phyloP scores from a whole-genome alignment of 495 filamentous ascomycete species.

The Aspergillus sparsus region DNA sequence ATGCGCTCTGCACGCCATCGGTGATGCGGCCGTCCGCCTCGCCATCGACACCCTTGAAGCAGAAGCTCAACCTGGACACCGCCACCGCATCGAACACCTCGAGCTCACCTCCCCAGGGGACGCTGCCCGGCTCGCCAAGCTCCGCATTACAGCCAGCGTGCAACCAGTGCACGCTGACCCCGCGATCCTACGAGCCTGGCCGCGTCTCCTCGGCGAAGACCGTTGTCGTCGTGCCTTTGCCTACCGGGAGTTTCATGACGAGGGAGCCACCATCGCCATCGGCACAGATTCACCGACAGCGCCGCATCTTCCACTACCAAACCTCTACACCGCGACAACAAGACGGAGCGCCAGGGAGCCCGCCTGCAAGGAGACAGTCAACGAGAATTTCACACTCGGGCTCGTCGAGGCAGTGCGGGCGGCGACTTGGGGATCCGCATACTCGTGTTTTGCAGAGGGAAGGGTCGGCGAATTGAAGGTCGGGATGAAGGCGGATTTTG shows the following conservation, averaged over 20 bases:
- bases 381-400: slow-evolving; percentile 53
- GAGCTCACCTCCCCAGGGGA: slow-evolving; percentile 57
- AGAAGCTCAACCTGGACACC: slow-evolving; percentile 28
- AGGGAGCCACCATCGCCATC: slow-evolving; percentile 55
- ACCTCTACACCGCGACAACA: slow-evolving; percentile 63
- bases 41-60: slow-evolving; percentile 55
- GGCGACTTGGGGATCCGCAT: slow-evolving; percentile 59
- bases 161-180: slow-evolving; percentile 66
- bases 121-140: slow-evolving; percentile 51
- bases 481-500: slow-evolving; percentile 58
- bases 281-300: slow-evolving; percentile 64
- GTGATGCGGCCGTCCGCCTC: slow-evolving; percentile 56
- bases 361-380: slow-evolving; percentile 47
- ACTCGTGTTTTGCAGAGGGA: slow-evolving; percentile 57
- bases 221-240: slow-evolving; percentile 59
- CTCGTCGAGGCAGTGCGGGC: slow-evolving; percentile 54
- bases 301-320: slow-evolving; percentile 54
- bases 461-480: slow-evolving; percentile 49
- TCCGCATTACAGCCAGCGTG: slow-evolving; percentile 63
- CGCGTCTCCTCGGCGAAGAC: slow-evolving; percentile 51
- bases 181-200: slow-evolving; percentile 62
- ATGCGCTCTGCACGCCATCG: slow-evolving; percentile 64
- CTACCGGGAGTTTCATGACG: slow-evolving; percentile 59
- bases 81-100: slow-evolving; percentile 64
- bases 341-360: slow-evolving; percentile 55